These are phyloP conservation scores for Apiotrichum montevideense DNA, from an alignment of 1,284 basidiomycete species.

Conservation along the genomic window DNA sequence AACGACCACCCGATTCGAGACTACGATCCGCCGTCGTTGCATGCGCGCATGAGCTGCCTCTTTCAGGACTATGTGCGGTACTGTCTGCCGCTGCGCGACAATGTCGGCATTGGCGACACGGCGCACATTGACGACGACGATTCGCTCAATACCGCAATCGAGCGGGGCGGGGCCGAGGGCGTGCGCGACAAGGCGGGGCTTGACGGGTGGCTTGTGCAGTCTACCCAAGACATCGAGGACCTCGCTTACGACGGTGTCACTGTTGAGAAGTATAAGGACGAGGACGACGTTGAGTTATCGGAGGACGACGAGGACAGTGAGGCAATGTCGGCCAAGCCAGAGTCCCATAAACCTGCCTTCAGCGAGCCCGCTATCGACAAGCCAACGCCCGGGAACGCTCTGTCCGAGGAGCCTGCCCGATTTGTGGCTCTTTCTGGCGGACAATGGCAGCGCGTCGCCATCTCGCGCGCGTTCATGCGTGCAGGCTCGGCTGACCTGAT, in stretches of 20 bases:
- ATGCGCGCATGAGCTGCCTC: constrained; percentile 62
- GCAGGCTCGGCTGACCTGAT: constrained; percentile 48
- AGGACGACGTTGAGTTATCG: too few species aligned
- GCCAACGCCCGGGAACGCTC: too few species aligned
- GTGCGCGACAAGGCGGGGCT: background rate
- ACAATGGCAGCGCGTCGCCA: constrained; percentile 77
- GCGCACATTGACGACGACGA: background rate
- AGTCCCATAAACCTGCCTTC: background rate
- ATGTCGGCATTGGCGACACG: constrained; percentile 62
- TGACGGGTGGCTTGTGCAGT: background rate
- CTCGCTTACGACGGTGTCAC: too few species aligned
- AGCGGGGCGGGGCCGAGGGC: background rate
- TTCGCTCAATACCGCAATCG: constrained; percentile 45
- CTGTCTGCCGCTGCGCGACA: constrained; percentile 65
- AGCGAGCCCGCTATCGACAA: constrained; percentile 2
- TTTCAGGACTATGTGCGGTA: constrained; percentile 76
- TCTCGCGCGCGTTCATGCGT: constrained; percentile 76
- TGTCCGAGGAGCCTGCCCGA: too few species aligned
- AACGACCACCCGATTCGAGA: constrained; percentile 62
- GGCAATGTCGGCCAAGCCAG: background rate
- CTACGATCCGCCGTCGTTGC: constrained; percentile 61
- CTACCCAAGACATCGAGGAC: too few species aligned
- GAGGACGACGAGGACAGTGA: background rate
- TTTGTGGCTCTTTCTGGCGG: constrained; percentile 4
- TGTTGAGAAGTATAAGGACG: too few species aligned